Evolutionary conservation across 1,139 yeast genomes (phyloP).

Genomic region (Kurtzmaniella quercitrusa): DNA sequence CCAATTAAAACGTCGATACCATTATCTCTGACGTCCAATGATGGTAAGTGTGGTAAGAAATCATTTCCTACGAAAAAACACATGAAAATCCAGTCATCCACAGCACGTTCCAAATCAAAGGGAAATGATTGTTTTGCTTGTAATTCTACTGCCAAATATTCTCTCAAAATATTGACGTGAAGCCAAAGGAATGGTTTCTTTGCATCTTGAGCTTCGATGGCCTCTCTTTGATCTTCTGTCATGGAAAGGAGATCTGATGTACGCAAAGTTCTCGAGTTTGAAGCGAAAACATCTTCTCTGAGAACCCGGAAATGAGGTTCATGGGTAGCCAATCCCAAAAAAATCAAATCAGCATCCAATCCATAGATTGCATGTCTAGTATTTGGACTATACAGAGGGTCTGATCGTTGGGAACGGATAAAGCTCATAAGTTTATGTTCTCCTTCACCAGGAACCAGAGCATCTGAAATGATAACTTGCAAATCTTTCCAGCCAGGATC

Average conservation of each 20-base stretch:
- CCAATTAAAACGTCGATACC: conserved; percentile 79
- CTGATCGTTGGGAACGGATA: conserved; percentile 80
- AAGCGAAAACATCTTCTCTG: conserved; percentile 94
- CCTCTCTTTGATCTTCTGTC: conserved; percentile 58
- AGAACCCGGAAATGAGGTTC: conserved; percentile 94
- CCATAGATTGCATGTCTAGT: conserved; percentile 94
- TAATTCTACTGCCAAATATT: conserved; percentile 82
- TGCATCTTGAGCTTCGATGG: conserved; percentile 52
- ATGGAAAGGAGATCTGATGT: conserved; percentile 51
- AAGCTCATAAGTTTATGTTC: conserved; percentile 97
- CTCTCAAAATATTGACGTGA: conserved; percentile 82
- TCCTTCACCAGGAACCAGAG: conserved; percentile 99
- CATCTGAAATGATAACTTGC: conserved; percentile 86
- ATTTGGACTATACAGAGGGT: conserved; percentile 83
- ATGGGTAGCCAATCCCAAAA: conserved; percentile 92
- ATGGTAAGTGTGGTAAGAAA: conserved; percentile 94
- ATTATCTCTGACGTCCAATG: conserved; percentile 90
- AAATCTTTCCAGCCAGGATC: conserved; percentile 91
- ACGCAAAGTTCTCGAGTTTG: conserved; percentile 45
- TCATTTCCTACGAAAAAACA: conserved; percentile 99
- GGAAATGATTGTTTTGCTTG: conserved; percentile 65
- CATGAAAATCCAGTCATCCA: conserved; percentile 99
- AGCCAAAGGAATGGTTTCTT: conserved; percentile 93
- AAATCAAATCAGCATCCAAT: conserved; percentile 94
- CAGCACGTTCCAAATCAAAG: conserved; percentile 89